Evolutionary conservation across 371 early-diverging fungal genomes (phyloP).

Genomic region (Mortierella sp.): DNA sequence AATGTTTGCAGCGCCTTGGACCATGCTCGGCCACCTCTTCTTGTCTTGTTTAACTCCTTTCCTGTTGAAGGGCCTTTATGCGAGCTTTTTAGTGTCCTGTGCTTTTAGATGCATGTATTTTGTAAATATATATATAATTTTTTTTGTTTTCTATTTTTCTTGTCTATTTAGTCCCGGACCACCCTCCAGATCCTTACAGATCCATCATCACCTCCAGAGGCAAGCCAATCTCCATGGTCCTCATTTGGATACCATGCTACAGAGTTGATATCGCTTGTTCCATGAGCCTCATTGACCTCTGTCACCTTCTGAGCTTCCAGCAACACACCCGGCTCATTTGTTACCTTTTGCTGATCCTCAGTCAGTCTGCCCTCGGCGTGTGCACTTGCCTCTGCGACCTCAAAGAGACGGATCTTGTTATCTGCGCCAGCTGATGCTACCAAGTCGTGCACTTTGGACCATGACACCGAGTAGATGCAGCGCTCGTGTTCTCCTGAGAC

Average conservation of each 20-base stretch:
- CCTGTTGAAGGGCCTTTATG: too few relatives aligned
- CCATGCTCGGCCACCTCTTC: too few relatives aligned
- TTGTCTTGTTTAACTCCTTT: too few relatives aligned
- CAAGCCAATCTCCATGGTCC: constrained; percentile 73
- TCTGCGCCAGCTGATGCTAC: constrained; percentile 91
- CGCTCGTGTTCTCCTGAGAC: constrained; percentile 78
- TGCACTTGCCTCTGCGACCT: constrained; percentile 44
- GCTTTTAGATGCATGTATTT: too few relatives aligned
- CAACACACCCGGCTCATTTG: constrained; percentile 41
- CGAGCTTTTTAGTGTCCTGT: too few relatives aligned
- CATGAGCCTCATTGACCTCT: constrained; percentile 74
- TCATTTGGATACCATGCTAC: constrained; percentile 87
- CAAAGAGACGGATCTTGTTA: constrained; percentile 79
- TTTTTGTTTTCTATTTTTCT: not conserved
- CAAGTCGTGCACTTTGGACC: constrained; percentile 76
- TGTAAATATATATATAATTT: not conserved
- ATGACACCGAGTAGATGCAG: constrained; percentile 93
- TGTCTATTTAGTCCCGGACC: constrained; percentile 7
- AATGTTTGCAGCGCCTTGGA: too few relatives aligned
- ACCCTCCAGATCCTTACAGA: constrained; percentile 80
- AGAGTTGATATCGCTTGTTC: constrained; percentile 88
- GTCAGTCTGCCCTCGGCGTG: constrained; percentile 15
- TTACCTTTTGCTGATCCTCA: constrained; percentile 18
- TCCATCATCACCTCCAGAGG: constrained; percentile 92
- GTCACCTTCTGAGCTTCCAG: constrained; percentile 49